Percentiles rank a stretch among this genome's conserved stretches.
These are phyloP conservation scores for Colletotrichum abscissum DNA, from an alignment of 2,329 filamentous ascomycete genomes.

Conservation along the genomic window DNA sequence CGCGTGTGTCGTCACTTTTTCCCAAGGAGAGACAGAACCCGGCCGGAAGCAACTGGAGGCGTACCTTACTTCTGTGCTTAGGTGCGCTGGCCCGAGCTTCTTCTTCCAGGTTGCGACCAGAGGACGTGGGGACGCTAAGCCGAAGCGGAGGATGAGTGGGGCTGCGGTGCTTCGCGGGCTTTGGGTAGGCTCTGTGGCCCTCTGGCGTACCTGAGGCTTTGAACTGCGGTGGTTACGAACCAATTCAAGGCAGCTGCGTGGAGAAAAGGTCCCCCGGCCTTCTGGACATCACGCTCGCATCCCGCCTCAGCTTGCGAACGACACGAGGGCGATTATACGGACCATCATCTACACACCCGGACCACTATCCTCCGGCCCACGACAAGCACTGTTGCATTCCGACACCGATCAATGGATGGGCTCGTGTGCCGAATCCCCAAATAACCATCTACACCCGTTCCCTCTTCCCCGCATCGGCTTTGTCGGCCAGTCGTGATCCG, in stretches of 20 bases:
- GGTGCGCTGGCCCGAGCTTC: slow-evolving; percentile 17
- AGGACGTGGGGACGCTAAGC: neutral
- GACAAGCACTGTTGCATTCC: neutral
- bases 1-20: slow-evolving; percentile 28
- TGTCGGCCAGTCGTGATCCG: slow-evolving; percentile 33
- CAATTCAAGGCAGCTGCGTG: slow-evolving; percentile 35
- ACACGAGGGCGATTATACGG: slow-evolving; percentile 1
- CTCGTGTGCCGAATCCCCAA: slow-evolving; percentile 19
- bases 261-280: slow-evolving; percentile 29
- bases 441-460: slow-evolving; percentile 11
- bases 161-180: neutral
- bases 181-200: neutral
- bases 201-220: slow-evolving; percentile 25
- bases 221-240: slow-evolving; percentile 18
- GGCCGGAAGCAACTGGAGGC: neutral
- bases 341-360: neutral
- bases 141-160: no score
- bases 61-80: no score
- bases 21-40: neutral
- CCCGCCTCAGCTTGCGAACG: slow-evolving; percentile 7
- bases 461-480: slow-evolving; percentile 35
- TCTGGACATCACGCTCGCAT: slow-evolving; percentile 24
- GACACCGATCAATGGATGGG: slow-evolving; percentile 31
- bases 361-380: neutral
- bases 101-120: neutral